These are phyloP conservation scores for Zelonia costaricensis DNA, from an alignment of 208 protist species.

Conservation along the genomic window DNA sequence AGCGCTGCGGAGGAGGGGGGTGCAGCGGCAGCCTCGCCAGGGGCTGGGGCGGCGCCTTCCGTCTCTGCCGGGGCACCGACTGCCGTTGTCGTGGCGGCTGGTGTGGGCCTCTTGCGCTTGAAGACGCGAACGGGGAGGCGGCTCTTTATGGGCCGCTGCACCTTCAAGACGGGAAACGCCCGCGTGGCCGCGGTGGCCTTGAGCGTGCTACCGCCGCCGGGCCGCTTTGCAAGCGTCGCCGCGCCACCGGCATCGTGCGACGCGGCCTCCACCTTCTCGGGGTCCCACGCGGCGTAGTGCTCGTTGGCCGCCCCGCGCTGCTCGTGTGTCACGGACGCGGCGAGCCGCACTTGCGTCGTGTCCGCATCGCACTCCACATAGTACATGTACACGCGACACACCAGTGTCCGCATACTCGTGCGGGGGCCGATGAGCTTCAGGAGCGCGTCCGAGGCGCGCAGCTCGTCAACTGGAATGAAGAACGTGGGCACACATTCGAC, in stretches of 20 bases:
- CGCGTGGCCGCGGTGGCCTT: constrained; percentile 18
- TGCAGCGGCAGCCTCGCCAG: too few species aligned
- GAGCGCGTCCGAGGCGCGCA: constrained; percentile 57
- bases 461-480: constrained; percentile 48
- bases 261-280: background rate
- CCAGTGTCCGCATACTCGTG: constrained; percentile 49
- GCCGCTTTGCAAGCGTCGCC: background rate
- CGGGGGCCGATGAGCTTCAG: constrained; percentile 50
- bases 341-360: constrained; percentile 43
- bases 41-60: too few species aligned
- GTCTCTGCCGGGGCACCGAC: too few species aligned
- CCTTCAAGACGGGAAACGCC: constrained; percentile 27
- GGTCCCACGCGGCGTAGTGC: constrained; percentile 41
- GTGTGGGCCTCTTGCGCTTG: background rate
- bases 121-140: background rate
- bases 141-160: constrained; percentile 24
- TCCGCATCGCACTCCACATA: constrained; percentile 63
- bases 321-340: constrained; percentile 36
- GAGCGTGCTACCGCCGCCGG: constrained; percentile 6
- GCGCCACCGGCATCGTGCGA: background rate
- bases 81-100: too few species aligned
- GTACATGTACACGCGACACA: constrained; percentile 64
- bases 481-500: constrained; percentile 86
- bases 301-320: constrained; percentile 48
- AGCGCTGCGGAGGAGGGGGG: too few species aligned